Conservation (phyloP, 2,329 filamentous ascomycete species). For the Xylariomycetidae sp. region DNA sequence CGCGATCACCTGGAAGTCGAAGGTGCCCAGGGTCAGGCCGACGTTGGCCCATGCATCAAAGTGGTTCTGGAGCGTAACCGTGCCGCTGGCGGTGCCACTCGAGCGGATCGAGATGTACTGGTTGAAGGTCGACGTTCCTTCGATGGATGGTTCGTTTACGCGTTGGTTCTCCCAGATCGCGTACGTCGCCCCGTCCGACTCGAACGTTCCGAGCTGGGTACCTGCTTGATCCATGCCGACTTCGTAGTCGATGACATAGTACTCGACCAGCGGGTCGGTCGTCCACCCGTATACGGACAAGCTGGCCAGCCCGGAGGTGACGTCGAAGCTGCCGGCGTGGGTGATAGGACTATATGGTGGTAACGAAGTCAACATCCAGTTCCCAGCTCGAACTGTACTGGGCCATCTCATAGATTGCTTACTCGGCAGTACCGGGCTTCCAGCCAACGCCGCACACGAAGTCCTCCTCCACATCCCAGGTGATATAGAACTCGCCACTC, state of each 20-base stretch:
- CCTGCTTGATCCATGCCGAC: slow-evolving; percentile 8
- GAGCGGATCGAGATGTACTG: slow-evolving; percentile 44
- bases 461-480: not conserved
- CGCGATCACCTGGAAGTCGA: slow-evolving; percentile 26
- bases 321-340: slow-evolving; percentile 10
- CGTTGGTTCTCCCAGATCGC: slow-evolving; percentile 26
- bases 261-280: slow-evolving; percentile 30
- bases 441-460: slow-evolving; percentile 1
- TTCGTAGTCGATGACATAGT: slow-evolving; percentile 30
- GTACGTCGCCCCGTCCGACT: slow-evolving; percentile 28
- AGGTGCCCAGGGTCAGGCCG: slow-evolving; percentile 20
- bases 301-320: slow-evolving; percentile 8
- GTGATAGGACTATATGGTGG: slow-evolving; percentile 1
- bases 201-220: slow-evolving; percentile 24
- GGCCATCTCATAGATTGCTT: no score
- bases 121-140: slow-evolving; percentile 39
- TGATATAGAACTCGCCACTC: not conserved
- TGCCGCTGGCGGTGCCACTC: slow-evolving; percentile 33
- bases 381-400: no score
- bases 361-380: not conserved
- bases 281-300: slow-evolving; percentile 33
- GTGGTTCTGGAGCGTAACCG: slow-evolving; percentile 22
- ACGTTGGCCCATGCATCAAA: slow-evolving; percentile 20
- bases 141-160: slow-evolving; percentile 35
- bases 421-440: not conserved